phyloP scores from a whole-genome alignment of 1,284 basidiomycete genomes.

The Papiliotrema terrestris region DNA sequence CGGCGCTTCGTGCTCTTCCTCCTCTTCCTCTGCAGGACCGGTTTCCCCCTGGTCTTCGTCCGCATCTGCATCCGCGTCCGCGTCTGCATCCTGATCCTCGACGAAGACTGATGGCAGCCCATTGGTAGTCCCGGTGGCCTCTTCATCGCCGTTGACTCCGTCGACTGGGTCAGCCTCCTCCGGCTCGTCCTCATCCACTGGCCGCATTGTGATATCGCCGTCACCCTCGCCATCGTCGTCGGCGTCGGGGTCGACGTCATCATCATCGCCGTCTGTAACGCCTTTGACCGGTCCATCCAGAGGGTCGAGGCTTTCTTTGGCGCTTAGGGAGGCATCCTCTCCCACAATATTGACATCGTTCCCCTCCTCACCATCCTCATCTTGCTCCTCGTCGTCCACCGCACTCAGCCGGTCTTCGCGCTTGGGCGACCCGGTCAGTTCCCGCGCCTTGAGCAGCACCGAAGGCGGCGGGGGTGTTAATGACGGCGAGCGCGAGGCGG shows the following conservation, averaged over 20 bases:
- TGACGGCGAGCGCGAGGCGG: slow-evolving; percentile 16
- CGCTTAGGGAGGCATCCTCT: background rate
- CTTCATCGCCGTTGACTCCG: background rate
- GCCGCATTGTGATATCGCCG: background rate
- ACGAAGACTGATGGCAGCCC: background rate
- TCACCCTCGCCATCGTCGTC: background rate
- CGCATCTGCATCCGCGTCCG: background rate
- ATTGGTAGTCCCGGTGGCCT: background rate
- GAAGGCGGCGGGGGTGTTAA: slow-evolving; percentile 24
- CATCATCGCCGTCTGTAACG: background rate
- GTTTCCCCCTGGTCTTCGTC: slow-evolving; percentile 1
- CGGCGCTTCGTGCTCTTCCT: too few species aligned
- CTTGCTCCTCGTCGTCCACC: background rate
- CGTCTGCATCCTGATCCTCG: background rate
- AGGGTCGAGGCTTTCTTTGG: too few species aligned
- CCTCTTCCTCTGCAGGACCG: too few species aligned
- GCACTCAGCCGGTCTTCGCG: background rate
- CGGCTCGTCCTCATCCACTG: background rate
- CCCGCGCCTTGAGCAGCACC: background rate
- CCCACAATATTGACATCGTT: background rate
- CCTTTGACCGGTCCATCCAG: background rate
- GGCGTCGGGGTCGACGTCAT: background rate
- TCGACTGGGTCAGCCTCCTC: background rate
- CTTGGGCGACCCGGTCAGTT: background rate
- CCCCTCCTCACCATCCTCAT: slow-evolving; percentile 7